Percentiles rank a stretch among this genome's conserved stretches.
These are phyloP conservation scores for Penicillium pulvis DNA, from an alignment of 495 filamentous ascomycete genomes.

Conservation along the genomic window DNA sequence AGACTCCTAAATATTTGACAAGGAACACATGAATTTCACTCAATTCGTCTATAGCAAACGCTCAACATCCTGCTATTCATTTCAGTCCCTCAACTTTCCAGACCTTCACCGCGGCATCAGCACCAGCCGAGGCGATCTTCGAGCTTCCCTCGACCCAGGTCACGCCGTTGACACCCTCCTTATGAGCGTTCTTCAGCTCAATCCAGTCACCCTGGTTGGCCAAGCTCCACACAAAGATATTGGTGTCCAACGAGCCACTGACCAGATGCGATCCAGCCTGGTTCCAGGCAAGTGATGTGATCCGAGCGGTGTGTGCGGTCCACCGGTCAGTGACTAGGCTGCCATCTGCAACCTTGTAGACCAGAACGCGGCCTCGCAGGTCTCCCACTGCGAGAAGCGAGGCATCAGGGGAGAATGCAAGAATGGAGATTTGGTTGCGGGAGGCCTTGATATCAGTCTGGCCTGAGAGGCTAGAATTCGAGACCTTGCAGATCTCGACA, in stretches of 20 bases:
- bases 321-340: conserved; percentile 65
- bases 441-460: conserved; percentile 46
- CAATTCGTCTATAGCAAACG: background rate
- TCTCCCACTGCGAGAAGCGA: conserved; percentile 77
- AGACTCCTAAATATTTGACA: background rate
- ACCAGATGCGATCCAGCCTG: conserved; percentile 70
- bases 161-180: conserved; percentile 91
- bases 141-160: conserved; percentile 71
- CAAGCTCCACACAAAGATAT: conserved; percentile 90
- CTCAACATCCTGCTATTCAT: conserved; percentile 26
- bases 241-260: conserved; percentile 85
- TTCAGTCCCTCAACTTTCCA: conserved; percentile 74
- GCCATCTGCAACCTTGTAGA: conserved; percentile 59
- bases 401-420: conserved; percentile 79
- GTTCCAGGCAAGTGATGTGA: conserved; percentile 85
- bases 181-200: conserved; percentile 82
- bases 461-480: conserved; percentile 47
- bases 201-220: conserved; percentile 77
- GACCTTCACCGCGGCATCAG: conserved; percentile 87
- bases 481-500: conserved; percentile 69
- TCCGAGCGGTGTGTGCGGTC: conserved; percentile 87
- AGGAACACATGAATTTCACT: background rate
- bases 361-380: conserved; percentile 80
- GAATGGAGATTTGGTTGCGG: conserved; percentile 47
- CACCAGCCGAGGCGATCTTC: conserved; percentile 78